A percentile compares a stretch with the other conserved stretches of the same genome.
Evolutionary conservation across 352 stramenopile genomes (phyloP).

Genomic region (Phytophthora syringae): DNA sequence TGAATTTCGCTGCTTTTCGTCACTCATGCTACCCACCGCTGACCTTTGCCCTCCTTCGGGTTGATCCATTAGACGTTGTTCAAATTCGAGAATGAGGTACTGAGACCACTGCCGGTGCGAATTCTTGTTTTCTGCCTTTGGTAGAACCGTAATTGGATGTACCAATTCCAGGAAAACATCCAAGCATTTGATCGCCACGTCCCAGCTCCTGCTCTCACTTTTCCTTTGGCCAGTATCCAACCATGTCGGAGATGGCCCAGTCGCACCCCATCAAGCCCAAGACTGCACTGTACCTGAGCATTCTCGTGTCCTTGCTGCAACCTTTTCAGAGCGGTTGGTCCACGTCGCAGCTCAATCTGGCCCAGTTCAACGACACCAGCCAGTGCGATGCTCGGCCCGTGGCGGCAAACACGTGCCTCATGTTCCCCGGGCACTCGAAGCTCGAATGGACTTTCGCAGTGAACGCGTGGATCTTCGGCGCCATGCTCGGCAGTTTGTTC

Average conservation of each 20-base stretch:
- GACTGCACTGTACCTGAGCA: slow-evolving; percentile 46
- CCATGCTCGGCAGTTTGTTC: slow-evolving; percentile 53
- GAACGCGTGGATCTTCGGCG: slow-evolving; percentile 60
- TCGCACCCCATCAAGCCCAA: slow-evolving; percentile 40
- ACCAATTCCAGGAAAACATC: no score
- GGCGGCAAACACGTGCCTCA: slow-evolving; percentile 45
- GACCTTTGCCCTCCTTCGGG: no score
- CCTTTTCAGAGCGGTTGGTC: slow-evolving; percentile 66
- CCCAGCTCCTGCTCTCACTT: not conserved
- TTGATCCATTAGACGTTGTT: no score
- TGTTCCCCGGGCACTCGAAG: slow-evolving; percentile 67
- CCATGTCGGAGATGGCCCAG: no score
- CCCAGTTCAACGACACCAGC: slow-evolving; percentile 48
- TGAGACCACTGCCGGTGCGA: no score
- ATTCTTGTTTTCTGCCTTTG: no score
- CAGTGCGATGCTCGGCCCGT: slow-evolving; percentile 51
- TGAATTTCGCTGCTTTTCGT: not conserved
- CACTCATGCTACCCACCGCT: no score
- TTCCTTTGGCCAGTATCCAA: no score
- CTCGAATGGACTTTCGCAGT: no score
- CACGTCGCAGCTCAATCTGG: slow-evolving; percentile 59
- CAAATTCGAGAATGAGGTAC: no score
- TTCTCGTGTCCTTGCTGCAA: slow-evolving; percentile 46
- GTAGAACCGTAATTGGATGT: no score
- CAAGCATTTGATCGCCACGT: slow-evolving; percentile 6